Evolutionary conservation across 805 yeast genomes (phyloP).

Genomic region (Starmerella vaccinii): DNA sequence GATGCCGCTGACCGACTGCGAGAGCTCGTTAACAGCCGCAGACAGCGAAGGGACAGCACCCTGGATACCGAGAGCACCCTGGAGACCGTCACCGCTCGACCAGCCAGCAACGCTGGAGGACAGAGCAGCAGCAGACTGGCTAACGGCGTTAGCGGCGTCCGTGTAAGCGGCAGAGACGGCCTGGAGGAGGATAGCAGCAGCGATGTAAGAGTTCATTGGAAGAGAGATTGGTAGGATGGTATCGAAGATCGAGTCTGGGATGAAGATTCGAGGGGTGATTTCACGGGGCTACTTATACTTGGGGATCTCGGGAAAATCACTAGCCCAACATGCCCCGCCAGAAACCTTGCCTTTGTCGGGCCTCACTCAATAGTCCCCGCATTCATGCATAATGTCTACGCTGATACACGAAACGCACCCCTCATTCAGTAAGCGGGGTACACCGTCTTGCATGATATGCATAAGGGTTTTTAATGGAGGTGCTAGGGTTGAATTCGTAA

Average conservation of each 20-base stretch:
- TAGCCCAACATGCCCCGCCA: slow-evolving; percentile 2
- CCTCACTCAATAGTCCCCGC: background rate
- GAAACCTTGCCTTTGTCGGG: slow-evolving; percentile 8
- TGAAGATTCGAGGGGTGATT: background rate
- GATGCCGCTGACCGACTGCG: slow-evolving; percentile 11
- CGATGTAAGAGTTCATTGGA: slow-evolving; percentile 21
- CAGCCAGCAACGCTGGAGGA: slow-evolving; percentile 19
- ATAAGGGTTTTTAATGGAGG: background rate
- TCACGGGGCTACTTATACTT: slow-evolving; percentile 3
- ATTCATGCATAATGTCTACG: slow-evolving; percentile 1
- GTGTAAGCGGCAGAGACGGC: slow-evolving; percentile 17
- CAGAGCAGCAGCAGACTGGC: slow-evolving; percentile 3
- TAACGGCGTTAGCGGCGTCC: slow-evolving; percentile 16
- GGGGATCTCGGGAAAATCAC: slow-evolving; percentile 2
- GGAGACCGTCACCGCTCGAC: slow-evolving; percentile 22
- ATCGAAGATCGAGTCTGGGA: background rate
- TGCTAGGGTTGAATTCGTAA: background rate
- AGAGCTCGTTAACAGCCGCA: slow-evolving; percentile 19
- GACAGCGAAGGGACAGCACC: slow-evolving; percentile 21
- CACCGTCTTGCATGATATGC: slow-evolving; percentile 3
- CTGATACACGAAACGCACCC: background rate
- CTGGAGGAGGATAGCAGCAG: slow-evolving; percentile 21
- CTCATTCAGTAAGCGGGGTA: slow-evolving; percentile 7
- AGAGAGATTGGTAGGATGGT: background rate
- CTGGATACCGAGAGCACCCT: slow-evolving; percentile 29